These are phyloP conservation scores for Aristolochia contorta DNA, from an alignment of 164 flowering plant genomes.

Conservation along the genomic window DNA sequence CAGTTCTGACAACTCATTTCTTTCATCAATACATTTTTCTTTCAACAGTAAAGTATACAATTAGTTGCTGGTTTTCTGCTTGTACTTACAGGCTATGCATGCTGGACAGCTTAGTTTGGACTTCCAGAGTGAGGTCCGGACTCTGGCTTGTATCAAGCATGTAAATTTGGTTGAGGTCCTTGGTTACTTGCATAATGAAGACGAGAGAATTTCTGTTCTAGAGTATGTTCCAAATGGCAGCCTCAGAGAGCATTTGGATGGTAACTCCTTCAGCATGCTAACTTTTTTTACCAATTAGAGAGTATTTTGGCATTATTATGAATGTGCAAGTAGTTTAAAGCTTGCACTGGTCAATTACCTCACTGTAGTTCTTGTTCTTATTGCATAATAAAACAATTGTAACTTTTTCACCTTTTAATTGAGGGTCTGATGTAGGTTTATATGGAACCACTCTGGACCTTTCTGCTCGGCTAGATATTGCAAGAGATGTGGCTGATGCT, in stretches of 20 bases:
- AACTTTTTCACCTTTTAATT: no score
- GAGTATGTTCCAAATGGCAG: slow-evolving; percentile 94
- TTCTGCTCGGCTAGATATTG: slow-evolving; percentile 71
- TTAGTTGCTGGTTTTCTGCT: background rate
- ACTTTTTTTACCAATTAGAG: no score
- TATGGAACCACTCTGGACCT: slow-evolving; percentile 60
- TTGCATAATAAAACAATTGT: no score
- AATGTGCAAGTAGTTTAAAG: no score
- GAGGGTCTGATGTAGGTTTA: slow-evolving; percentile 33
- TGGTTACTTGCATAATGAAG: slow-evolving; percentile 68
- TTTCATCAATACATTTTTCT: background rate
- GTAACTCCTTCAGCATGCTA: slow-evolving; percentile 29
- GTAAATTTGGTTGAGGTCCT: slow-evolving; percentile 67
- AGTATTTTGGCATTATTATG: no score
- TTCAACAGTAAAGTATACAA: background rate
- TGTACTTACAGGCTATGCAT: slow-evolving; percentile 48
- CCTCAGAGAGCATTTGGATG: slow-evolving; percentile 90
- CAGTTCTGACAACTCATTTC: no score
- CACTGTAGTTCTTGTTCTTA: no score
- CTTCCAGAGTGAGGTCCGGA: slow-evolving; percentile 67
- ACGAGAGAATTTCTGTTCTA: slow-evolving; percentile 69
- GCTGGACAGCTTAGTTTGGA: slow-evolving; percentile 63
- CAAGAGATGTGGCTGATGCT: slow-evolving; percentile 93
- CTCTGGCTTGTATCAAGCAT: slow-evolving; percentile 67
- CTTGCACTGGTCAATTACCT: no score